phyloP scores from a whole-genome alignment of 1,284 basidiomycete genomes.

The Ceratobasidium sp. region DNA sequence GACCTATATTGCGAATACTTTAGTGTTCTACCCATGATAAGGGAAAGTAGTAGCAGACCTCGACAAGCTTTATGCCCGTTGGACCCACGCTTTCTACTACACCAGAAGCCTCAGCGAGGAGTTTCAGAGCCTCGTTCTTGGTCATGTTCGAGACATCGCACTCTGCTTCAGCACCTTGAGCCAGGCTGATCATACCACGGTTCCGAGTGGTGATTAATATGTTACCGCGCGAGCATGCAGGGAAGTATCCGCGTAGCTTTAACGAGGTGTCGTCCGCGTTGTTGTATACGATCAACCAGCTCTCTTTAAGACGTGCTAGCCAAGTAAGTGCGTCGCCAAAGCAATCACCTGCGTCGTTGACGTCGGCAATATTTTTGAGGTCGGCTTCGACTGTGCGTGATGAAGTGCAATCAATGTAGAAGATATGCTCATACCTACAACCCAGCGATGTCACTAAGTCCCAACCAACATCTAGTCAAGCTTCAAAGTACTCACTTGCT shows the following conservation, averaged over 20 bases:
- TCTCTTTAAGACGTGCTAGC: background rate
- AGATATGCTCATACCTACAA: background rate
- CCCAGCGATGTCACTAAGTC: background rate
- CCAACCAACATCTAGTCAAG: background rate
- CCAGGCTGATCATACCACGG: background rate
- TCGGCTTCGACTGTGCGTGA: background rate
- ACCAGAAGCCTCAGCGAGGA: background rate
- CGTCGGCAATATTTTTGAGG: background rate
- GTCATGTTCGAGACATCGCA: background rate
- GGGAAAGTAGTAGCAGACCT: background rate
- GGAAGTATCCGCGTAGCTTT: background rate
- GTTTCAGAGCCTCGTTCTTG: background rate
- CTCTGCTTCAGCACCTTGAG: background rate
- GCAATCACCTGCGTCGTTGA: background rate
- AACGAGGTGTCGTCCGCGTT: background rate
- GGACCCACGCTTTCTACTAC: background rate
- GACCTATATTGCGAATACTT: background rate
- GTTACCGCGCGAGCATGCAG: background rate
- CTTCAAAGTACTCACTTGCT: background rate
- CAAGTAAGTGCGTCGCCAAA: background rate
- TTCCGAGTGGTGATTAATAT: constrained; percentile 15
- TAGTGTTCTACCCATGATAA: background rate
- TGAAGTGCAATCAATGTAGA: constrained; percentile 12
- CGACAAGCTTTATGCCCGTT: background rate
- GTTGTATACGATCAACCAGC: constrained; percentile 5